phyloP scores from a whole-genome alignment of 2,329 filamentous ascomycete species.

The Clonostachys chloroleuca region DNA sequence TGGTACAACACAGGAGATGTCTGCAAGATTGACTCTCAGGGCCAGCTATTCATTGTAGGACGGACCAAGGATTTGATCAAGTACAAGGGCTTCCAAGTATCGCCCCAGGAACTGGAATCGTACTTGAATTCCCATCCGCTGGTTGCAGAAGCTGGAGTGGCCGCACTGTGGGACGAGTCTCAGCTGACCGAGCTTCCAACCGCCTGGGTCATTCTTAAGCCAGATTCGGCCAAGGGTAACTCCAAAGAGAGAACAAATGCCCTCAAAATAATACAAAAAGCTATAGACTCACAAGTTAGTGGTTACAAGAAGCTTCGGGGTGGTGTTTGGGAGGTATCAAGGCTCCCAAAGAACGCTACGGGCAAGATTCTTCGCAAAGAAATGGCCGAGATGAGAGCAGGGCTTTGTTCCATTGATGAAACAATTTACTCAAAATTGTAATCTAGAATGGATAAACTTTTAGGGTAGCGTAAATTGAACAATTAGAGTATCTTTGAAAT shows the following conservation, averaged over 20 bases:
- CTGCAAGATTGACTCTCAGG: conserved; percentile 24
- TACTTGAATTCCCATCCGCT: conserved; percentile 27
- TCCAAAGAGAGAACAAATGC: conserved; percentile 5
- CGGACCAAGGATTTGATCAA: conserved; percentile 35
- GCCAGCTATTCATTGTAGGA: conserved; percentile 25
- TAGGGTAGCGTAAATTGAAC: too few relatives aligned
- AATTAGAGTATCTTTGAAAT: too few relatives aligned
- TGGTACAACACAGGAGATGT: conserved; percentile 43
- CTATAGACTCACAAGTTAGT: conserved; percentile 26
- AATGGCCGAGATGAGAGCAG: conserved; percentile 19
- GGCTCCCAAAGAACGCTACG: conserved; percentile 26
- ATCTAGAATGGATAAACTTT: background rate
- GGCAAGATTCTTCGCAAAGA: conserved; percentile 28
- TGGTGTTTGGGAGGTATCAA: conserved; percentile 23
- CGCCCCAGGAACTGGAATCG: conserved; percentile 27
- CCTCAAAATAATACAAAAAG: conserved; percentile 20
- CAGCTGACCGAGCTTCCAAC: conserved; percentile 30
- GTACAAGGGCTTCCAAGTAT: conserved; percentile 35
- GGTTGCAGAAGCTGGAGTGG: conserved; percentile 26
- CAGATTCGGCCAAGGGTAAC: background rate
- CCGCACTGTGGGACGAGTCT: conserved; percentile 25
- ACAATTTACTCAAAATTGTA: conserved; percentile 8
- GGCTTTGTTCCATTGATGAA: conserved; percentile 18
- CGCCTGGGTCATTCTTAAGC: conserved; percentile 27
- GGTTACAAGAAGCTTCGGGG: conserved; percentile 34